Percentiles rank a stretch among this genome's conserved stretches.
phyloP scores from a whole-genome alignment of 441 rosid genomes.

The Syzygium malaccense region DNA sequence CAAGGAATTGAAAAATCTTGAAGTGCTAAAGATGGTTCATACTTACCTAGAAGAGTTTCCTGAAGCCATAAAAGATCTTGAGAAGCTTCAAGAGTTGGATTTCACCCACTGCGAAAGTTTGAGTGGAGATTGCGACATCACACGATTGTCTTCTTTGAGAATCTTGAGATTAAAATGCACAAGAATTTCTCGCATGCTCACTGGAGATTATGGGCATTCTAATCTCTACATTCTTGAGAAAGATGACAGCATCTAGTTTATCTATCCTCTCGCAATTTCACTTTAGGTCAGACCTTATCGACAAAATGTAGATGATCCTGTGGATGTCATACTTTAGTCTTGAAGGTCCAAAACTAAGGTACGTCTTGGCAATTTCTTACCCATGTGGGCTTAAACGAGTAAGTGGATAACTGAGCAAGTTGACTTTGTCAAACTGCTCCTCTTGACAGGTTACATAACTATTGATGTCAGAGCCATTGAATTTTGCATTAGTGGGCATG shows the following conservation, averaged over 20 bases:
- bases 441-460: no score
- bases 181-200: not conserved
- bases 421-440: no score
- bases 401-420: no score
- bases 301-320: no score
- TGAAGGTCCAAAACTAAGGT: no score
- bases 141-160: not conserved
- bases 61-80: not conserved
- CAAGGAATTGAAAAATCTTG: not conserved
- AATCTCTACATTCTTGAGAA: not conserved
- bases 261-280: no score
- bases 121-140: not conserved
- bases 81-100: not conserved
- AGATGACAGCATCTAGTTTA: not conserved
- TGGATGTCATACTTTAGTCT: no score
- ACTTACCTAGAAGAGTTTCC: not conserved
- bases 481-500: no score
- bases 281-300: no score
- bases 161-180: not conserved
- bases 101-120: not conserved
- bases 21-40: not conserved
- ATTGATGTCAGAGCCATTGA: no score
- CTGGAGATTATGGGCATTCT: not conserved
- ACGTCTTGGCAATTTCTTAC: no score
- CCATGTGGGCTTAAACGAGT: no score